Base-by-base conservation (phyloP, 176 grass and related monocot species). In the Stipa capillata region DNA sequence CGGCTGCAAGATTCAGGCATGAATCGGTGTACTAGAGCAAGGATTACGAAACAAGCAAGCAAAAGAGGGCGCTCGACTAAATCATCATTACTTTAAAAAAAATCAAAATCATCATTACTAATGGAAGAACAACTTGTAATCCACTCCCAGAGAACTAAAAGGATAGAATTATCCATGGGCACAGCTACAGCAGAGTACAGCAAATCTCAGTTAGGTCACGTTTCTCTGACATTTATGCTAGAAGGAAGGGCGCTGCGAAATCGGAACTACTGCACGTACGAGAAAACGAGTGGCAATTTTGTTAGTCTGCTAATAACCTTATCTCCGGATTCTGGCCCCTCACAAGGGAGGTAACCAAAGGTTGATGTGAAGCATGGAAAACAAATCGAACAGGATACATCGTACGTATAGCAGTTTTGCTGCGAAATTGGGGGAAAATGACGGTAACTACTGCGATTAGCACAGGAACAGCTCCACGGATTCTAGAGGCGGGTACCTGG, bases 1-100 rank as follows among this genome's bases (percentile, higher is more conserved):
- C 90, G 92, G 24, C 96, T 95, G 83, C 71, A 71, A 81, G 79
- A 27, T 43, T 49, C 67, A 70, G 66, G 67, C 1, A 17, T n/a
- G 48, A 4, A 48, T 70, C 33, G 53, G 61, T 13, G 44, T 25
- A 50, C 17, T 17, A 81, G 40, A 29, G 21, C 58, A 66, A 57
- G 50, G 31, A 18, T 56, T 0, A 31, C 57, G 40, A 42, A 74
- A 51, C 18, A 81, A 40, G 39, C 7, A 29, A 31, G 10, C 7
- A 11, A 20, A 45, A 69, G 17, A 21, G 17, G 2, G 24, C 4
- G 13, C 24, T 34, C 10, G 10, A 15, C 9, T 32, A 50, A 27
- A 15, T n/a, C 17, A 11, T 65, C 12, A 23, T 0, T 52, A 31
- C 15, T 8, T 8, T 34, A 17, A 0, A 6, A 4, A 17, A 17